Percentiles rank a stretch among this genome's conserved stretches.
Evolutionary conservation across 352 stramenopile genomes (phyloP).

Genomic region (Paralagenidium karlingii): DNA sequence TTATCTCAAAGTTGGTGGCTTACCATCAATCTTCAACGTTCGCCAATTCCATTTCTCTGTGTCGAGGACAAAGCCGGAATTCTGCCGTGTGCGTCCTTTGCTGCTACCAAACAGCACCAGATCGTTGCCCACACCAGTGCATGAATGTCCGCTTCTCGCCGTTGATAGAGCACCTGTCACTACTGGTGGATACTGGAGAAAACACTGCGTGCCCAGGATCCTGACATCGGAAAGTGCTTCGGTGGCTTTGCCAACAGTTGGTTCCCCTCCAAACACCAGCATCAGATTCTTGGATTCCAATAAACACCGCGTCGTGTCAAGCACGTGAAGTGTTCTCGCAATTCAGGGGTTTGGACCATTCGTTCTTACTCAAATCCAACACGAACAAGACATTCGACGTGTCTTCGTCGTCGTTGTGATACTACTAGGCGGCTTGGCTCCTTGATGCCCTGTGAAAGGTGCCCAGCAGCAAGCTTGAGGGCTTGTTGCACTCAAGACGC

Average conservation of each 20-base stretch:
- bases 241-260: slow-evolving; percentile 34
- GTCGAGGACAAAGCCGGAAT: slow-evolving; percentile 60
- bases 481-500: no score
- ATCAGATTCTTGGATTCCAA: slow-evolving; percentile 82
- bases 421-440: no score
- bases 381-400: slow-evolving; percentile 81
- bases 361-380: slow-evolving; percentile 59
- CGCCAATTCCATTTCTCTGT: slow-evolving; percentile 87
- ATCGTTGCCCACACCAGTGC: slow-evolving; percentile 57
- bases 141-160: slow-evolving; percentile 50
- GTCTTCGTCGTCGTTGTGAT: slow-evolving; percentile 68
- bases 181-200: slow-evolving; percentile 89
- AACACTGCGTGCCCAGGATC: slow-evolving; percentile 90
- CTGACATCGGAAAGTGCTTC: slow-evolving; percentile 74
- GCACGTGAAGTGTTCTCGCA: slow-evolving; percentile 79
- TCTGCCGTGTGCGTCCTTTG: slow-evolving; percentile 53
- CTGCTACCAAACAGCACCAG: slow-evolving; percentile 73
- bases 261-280: slow-evolving; percentile 89
- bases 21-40: slow-evolving; percentile 74
- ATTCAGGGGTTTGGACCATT: slow-evolving; percentile 79
- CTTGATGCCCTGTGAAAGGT: no score
- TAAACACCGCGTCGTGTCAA: slow-evolving; percentile 87
- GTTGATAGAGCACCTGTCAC: no score
- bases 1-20: slow-evolving; percentile 79
- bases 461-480: no score